These are phyloP conservation scores for Ascoidea tarda DNA, from an alignment of 805 yeast species.

Conservation along the genomic window DNA sequence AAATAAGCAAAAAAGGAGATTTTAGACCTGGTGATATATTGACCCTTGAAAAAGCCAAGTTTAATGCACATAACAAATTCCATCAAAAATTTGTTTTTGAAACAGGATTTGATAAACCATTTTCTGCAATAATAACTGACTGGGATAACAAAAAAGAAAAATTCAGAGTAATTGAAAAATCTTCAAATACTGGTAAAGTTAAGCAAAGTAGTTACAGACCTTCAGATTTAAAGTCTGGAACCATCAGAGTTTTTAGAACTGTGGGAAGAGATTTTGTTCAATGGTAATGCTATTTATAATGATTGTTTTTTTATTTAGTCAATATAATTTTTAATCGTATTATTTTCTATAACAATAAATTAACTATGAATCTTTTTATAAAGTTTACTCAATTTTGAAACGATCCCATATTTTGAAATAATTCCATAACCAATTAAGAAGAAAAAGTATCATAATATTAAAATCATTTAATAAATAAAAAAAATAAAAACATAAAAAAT, in stretches of 20 bases:
- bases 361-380: no score
- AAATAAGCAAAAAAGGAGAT: conserved; percentile 30
- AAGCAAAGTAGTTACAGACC: conserved; percentile 50
- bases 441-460: no score
- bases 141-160: conserved; percentile 65
- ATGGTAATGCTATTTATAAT: conserved; percentile 31
- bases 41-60: conserved; percentile 61
- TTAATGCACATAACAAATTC: conserved; percentile 47
- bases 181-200: conserved; percentile 32
- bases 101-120: conserved; percentile 44
- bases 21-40: conserved; percentile 77
- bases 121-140: conserved; percentile 49
- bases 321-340: no score
- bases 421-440: no score
- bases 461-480: no score
- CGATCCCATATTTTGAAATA: no score
- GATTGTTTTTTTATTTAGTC: no score
- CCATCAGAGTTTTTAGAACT: conserved; percentile 64
- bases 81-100: conserved; percentile 42
- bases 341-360: no score
- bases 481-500: no score
- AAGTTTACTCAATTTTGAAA: no score
- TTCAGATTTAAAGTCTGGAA: conserved; percentile 65
- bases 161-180: conserved; percentile 49
- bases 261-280: conserved; percentile 61